Evolutionary conservation across 2,329 filamentous ascomycete species (phyloP).

Genomic region (Immersiporthe knoxdaviesiana): DNA sequence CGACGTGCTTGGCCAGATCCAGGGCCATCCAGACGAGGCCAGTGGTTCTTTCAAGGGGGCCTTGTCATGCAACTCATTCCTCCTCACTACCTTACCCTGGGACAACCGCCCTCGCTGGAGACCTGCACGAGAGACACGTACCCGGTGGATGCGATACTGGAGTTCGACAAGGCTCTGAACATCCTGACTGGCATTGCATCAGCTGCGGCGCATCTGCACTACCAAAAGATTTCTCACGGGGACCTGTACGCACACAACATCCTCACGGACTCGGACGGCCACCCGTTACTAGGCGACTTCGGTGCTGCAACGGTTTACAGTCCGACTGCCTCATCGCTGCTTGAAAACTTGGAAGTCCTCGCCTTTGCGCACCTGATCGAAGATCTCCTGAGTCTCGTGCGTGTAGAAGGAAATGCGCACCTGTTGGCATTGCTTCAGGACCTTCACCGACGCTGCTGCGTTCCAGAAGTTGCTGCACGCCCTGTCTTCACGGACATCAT

Average conservation of each 20-base stretch:
- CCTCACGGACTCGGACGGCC: conserved; percentile 43
- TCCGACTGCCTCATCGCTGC: conserved; percentile 26
- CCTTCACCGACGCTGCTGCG: conserved; percentile 38
- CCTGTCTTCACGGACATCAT: conserved; percentile 40
- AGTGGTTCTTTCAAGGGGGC: conserved; percentile 39
- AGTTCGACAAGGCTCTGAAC: conserved; percentile 37
- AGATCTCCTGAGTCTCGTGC: conserved; percentile 45
- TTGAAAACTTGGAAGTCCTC: conserved; percentile 51
- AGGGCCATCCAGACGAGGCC: conserved; percentile 43
- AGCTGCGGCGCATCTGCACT: conserved; percentile 49
- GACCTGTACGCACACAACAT: conserved; percentile 55
- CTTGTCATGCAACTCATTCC: conserved; percentile 53
- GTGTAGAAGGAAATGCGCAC: conserved; percentile 16
- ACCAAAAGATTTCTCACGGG: conserved; percentile 48
- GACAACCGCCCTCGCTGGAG: conserved; percentile 47
- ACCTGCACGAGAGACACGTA: conserved; percentile 52
- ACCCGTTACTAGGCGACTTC: conserved; percentile 52
- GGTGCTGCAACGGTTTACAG: conserved; percentile 52
- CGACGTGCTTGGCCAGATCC: conserved; percentile 48
- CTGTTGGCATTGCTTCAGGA: conserved; percentile 33
- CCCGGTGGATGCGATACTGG: conserved; percentile 37
- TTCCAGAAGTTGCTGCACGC: conserved; percentile 34
- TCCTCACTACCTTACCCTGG: conserved; percentile 46
- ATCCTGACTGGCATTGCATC: conserved; percentile 48
- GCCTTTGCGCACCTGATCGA: conserved; percentile 53